phyloP scores from a whole-genome alignment of 805 yeast species.

The Hanseniaspora taiwanica region DNA sequence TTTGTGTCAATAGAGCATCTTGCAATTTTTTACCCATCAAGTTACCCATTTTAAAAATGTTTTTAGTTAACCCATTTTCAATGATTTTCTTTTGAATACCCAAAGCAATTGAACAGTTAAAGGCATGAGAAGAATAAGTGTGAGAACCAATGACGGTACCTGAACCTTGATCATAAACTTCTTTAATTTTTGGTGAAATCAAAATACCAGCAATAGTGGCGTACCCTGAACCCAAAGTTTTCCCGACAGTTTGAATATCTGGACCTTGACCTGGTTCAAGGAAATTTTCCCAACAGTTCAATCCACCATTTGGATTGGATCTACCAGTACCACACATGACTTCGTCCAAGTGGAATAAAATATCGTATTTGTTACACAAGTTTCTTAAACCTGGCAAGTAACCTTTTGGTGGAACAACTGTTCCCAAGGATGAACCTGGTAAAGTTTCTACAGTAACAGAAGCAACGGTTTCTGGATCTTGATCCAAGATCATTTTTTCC shows the following conservation, averaged over 20 bases:
- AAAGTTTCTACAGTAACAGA: slow-evolving; percentile 34
- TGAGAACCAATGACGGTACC: slow-evolving; percentile 33
- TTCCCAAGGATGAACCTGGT: slow-evolving; percentile 34
- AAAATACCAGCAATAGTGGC: slow-evolving; percentile 36
- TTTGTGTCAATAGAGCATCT: slow-evolving; percentile 20
- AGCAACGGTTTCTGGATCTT: slow-evolving; percentile 32
- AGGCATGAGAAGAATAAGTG: slow-evolving; percentile 36
- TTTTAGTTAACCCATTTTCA: slow-evolving; percentile 24
- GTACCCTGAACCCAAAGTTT: slow-evolving; percentile 36
- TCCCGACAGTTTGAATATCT: slow-evolving; percentile 36
- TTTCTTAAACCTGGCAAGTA: slow-evolving; percentile 33
- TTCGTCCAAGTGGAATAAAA: slow-evolving; percentile 38
- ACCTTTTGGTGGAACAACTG: slow-evolving; percentile 32
- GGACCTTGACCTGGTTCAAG: slow-evolving; percentile 28
- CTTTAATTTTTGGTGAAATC: slow-evolving; percentile 27
- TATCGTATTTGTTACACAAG: slow-evolving; percentile 39
- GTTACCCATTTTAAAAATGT: slow-evolving; percentile 31
- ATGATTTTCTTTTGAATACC: slow-evolving; percentile 33
- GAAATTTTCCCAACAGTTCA: slow-evolving; percentile 34
- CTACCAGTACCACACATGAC: slow-evolving; percentile 48
- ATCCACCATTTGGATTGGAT: slow-evolving; percentile 28
- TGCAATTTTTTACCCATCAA: slow-evolving; percentile 28
- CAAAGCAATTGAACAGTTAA: slow-evolving; percentile 33
- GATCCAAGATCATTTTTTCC: slow-evolving; percentile 29
- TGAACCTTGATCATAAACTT: slow-evolving; percentile 27